Percentiles rank a stretch among this genome's conserved stretches.
These are phyloP conservation scores for Trametes villosa DNA, from an alignment of 768 basidiomycete genomes.

Conservation along the genomic window DNA sequence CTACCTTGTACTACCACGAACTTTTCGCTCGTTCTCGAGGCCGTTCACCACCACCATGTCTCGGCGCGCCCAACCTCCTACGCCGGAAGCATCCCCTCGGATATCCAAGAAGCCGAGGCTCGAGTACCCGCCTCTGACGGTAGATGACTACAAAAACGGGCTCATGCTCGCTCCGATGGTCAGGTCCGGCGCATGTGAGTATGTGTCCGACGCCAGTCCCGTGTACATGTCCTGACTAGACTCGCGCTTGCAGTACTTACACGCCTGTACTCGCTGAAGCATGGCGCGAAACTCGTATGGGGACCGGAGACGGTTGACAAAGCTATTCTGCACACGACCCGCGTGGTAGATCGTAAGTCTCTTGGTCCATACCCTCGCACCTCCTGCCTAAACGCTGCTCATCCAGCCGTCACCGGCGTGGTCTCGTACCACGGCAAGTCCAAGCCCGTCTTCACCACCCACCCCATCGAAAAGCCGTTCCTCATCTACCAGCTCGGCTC, in stretches of 20 bases:
- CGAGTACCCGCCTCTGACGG: constrained; percentile 54
- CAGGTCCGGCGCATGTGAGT: constrained; percentile 84
- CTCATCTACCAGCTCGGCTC: constrained; percentile 97
- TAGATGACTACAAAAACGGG: constrained; percentile 84
- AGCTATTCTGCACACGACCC: constrained; percentile 84
- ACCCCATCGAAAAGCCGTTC: constrained; percentile 93
- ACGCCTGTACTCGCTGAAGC: constrained; percentile 83
- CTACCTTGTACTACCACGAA: background rate
- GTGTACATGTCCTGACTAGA: background rate
- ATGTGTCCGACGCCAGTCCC: background rate
- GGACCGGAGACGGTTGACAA: constrained; percentile 96
- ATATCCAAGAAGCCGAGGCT: constrained; percentile 56
- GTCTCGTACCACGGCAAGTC: constrained; percentile 85
- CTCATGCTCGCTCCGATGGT: constrained; percentile 99
- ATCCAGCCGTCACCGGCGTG: constrained; percentile 81
- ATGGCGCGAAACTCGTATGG: constrained; percentile 95
- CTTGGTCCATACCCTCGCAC: background rate
- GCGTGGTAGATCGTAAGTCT: constrained; percentile 79
- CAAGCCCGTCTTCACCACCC: constrained; percentile 87
- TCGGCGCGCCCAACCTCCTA: constrained; percentile 54
- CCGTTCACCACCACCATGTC: constrained; percentile 44
- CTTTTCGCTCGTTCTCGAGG: constrained; percentile 3
- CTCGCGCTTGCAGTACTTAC: constrained; percentile 67
- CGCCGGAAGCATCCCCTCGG: constrained; percentile 47
- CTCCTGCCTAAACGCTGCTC: constrained; percentile 4